Evolutionary conservation across 2,329 filamentous ascomycete genomes (phyloP), one percentile per base, ranked within the genome.

Genomic region (Aureobasidium sp.): DNA sequence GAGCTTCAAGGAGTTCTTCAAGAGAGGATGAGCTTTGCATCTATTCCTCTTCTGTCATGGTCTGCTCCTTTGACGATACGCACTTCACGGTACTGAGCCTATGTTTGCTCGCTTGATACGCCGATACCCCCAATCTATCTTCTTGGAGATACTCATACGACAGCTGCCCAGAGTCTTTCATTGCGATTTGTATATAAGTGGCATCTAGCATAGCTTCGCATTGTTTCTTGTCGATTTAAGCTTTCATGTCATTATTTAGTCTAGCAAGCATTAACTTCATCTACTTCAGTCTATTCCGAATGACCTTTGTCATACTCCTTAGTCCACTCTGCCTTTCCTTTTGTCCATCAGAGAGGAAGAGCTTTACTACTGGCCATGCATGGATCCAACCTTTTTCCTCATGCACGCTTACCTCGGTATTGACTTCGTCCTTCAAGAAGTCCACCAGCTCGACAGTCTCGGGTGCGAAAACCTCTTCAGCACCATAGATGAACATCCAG

Each of bases 341-440:
- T 57, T 73, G 74, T 7, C 72, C 76, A 61, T 78, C 76, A 8
- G 79, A 79, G 26, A 85, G 68, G 70, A 85, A 86, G 20, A 85
- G 70, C 65, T 78, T 78, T 10, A 87, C 88, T 24, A 95, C 87
- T 0, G 90, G 89, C 91, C 90, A 95, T 12, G 87, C 90, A 73
- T 95, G 90, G 63, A 94, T 86, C 2, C 84, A 86, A 15, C 84
- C 87, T 32, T 79, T 75, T 66, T 89, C 85, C 69, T 84, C 83
- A 68, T 83, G 78, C 61, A 79, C 79, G 60, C 80, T 77, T n/a
- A 88, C 79, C 41, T 80, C 72, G 37, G 84, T 73, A 3, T 81
- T 81, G 15, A 81, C 78, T 55, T 79, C 29, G 29, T 65, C 79
- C 63, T 79, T 76, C 62, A 90, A 77, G 34, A 82, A 74, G 13